Conservation (phyloP, 2,329 filamentous ascomycete species). For the Fusarium sp. region DNA sequence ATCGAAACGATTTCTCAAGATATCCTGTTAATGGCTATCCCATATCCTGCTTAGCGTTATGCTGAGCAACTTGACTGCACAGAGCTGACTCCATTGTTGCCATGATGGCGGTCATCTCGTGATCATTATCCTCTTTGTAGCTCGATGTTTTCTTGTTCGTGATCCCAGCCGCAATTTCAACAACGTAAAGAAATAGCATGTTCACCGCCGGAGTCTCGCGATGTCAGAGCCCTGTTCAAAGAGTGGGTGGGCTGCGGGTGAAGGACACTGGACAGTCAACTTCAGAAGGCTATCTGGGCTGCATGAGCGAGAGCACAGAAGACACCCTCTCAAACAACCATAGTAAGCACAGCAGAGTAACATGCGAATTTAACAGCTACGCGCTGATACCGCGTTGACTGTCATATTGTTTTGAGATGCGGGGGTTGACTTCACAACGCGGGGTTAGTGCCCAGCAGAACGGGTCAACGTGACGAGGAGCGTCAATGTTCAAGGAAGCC, state of each 20-base stretch:
- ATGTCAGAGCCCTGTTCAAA: conserved; percentile 11
- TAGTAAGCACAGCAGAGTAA: conserved; percentile 11
- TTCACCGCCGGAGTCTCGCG: conserved; percentile 40
- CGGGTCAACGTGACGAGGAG: conserved; percentile 36
- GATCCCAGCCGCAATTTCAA: conserved; percentile 7
- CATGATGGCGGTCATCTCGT: conserved; percentile 7
- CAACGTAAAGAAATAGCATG: neutral
- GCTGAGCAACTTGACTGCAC: neutral
- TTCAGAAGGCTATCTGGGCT: conserved; percentile 16
- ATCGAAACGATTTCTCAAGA: neutral
- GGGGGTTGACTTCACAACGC: conserved; percentile 41
- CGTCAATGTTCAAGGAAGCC: conserved; percentile 3
- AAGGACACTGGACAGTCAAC: conserved; percentile 25
- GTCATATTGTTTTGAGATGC: conserved; percentile 31
- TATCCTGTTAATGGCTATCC: neutral
- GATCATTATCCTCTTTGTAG: conserved; percentile 12
- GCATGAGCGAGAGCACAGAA: conserved; percentile 32
- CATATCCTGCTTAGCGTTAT: conserved; percentile 14
- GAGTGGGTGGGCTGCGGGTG: conserved; percentile 32
- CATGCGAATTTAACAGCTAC: conserved; percentile 34
- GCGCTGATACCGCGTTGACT: conserved; percentile 41
- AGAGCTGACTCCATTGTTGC: conserved; percentile 1
- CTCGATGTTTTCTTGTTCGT: neutral
- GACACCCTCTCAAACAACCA: conserved; percentile 10
- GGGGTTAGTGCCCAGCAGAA: conserved; percentile 40